Evolutionary conservation across 768 basidiomycete species (phyloP).

Genomic region (Lanmaoa rubissima): DNA sequence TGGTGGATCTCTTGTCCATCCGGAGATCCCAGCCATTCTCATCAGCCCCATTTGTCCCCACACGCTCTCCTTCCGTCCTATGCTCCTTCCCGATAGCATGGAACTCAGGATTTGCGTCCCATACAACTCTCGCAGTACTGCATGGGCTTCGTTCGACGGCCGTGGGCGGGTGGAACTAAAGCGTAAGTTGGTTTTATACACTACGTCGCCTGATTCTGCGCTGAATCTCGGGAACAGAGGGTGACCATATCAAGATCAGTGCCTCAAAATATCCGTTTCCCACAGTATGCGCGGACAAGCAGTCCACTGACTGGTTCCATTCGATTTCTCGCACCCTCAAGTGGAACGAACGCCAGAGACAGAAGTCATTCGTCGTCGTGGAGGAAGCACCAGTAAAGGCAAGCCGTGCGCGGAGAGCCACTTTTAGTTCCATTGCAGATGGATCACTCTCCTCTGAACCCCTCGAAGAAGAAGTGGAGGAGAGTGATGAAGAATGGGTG

Average conservation of each 20-base stretch:
- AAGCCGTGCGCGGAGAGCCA: constrained; percentile 23
- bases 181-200: constrained; percentile 53
- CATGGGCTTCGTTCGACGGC: constrained; percentile 99
- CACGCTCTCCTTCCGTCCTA: constrained; percentile 96
- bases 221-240: constrained; percentile 58
- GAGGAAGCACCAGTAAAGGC: constrained; percentile 73
- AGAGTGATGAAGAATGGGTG: constrained; percentile 38
- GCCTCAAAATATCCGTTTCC: constrained; percentile 98
- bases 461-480: constrained; percentile 45
- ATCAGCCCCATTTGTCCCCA: constrained; percentile 99
- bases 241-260: constrained; percentile 97
- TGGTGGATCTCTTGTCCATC: constrained; percentile 95
- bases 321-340: constrained; percentile 94
- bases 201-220: neutral
- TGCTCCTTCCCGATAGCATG: constrained; percentile 98
- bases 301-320: constrained; percentile 98
- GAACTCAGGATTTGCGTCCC: constrained; percentile 98
- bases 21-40: constrained; percentile 93
- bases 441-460: constrained; percentile 16
- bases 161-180: constrained; percentile 93
- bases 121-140: constrained; percentile 95
- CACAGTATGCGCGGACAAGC: constrained; percentile 96
- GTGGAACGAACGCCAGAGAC: constrained; percentile 98
- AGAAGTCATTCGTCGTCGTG: constrained; percentile 98
- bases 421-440: constrained; percentile 5